A percentile compares a stretch with the other conserved stretches of the same genome.
These are phyloP conservation scores for Sanghuangporus weigelae DNA, from an alignment of 1,284 basidiomycete genomes.

Conservation along the genomic window DNA sequence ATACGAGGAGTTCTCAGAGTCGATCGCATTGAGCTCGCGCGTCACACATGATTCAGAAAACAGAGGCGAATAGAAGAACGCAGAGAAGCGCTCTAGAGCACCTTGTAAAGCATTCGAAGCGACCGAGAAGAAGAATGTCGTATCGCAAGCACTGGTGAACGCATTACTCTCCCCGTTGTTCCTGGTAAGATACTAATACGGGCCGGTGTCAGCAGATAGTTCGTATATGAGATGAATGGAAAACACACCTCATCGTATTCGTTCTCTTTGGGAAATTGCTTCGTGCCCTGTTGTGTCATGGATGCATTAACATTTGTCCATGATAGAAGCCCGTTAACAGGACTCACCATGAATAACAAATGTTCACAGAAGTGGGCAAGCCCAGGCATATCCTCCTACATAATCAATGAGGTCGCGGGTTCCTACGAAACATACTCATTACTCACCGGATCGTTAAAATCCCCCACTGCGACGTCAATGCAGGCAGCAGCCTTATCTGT, in stretches of 20 bases:
- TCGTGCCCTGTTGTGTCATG: constrained; percentile 53
- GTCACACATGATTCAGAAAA: constrained; percentile 90
- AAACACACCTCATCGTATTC: constrained; percentile 77
- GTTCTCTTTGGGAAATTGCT: constrained; percentile 85
- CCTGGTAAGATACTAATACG: constrained; percentile 72
- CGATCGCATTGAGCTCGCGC: constrained; percentile 93
- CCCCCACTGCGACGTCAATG: constrained; percentile 92
- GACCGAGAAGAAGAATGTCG: constrained; percentile 92
- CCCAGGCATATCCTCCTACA: constrained; percentile 79
- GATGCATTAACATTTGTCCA: no score
- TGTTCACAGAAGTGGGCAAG: constrained; percentile 95
- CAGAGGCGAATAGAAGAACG: constrained; percentile 92
- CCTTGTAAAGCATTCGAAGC: constrained; percentile 75
- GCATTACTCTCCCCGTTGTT: constrained; percentile 94
- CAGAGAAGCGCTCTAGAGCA: constrained; percentile 87
- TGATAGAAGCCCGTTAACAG: neutral
- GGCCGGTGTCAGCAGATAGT: neutral
- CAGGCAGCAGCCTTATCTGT: constrained; percentile 94
- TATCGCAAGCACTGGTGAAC: constrained; percentile 89
- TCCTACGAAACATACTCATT: neutral
- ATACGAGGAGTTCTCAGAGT: constrained; percentile 99
- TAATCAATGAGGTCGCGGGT: neutral
- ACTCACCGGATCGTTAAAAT: constrained; percentile 84
- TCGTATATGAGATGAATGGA: constrained; percentile 1
- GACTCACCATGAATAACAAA: constrained; percentile 85